A percentile compares a stretch with the other conserved stretches of the same genome.
Conservation (phyloP, 2,329 filamentous ascomycete species). For the Monilinia fructigena region DNA sequence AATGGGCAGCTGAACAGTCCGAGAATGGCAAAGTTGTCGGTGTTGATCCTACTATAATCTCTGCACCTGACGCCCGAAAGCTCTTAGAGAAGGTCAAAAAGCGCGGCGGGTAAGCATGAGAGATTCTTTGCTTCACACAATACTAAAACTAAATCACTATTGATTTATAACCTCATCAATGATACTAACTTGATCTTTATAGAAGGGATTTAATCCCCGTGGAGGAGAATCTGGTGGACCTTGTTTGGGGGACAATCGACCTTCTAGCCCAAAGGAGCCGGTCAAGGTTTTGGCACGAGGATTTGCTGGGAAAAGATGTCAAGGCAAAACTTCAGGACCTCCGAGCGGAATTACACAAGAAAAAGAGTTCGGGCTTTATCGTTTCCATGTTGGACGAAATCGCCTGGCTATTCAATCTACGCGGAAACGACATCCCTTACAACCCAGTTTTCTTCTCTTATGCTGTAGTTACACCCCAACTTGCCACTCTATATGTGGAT, state of each 20-base stretch:
- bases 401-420: slow-evolving; percentile 97
- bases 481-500: slow-evolving; percentile 82
- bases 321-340: slow-evolving; percentile 80
- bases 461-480: slow-evolving; percentile 75
- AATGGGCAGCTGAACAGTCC: slow-evolving; percentile 89
- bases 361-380: slow-evolving; percentile 81
- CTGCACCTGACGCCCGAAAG: slow-evolving; percentile 69
- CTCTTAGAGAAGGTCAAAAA: slow-evolving; percentile 84
- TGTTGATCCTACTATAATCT: slow-evolving; percentile 85
- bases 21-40: slow-evolving; percentile 83
- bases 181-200: slow-evolving; percentile 11
- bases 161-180: background rate
- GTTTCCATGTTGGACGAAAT: slow-evolving; percentile 95
- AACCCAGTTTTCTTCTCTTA: slow-evolving; percentile 99
- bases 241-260: slow-evolving; percentile 79
- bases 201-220: slow-evolving; percentile 64
- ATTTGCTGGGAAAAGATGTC: slow-evolving; percentile 81
- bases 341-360: slow-evolving; percentile 88
- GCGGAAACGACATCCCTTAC: slow-evolving; percentile 92
- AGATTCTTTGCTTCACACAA: slow-evolving; percentile 2
- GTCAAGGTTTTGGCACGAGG: slow-evolving; percentile 69
- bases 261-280: slow-evolving; percentile 70
- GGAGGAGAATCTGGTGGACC: slow-evolving; percentile 81
- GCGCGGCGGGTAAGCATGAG: slow-evolving; percentile 63
- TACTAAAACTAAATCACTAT: background rate